These are phyloP conservation scores for Physcomitrium patens DNA, from an alignment of 225 moss, liverwort and hornwort species.

Conservation along the genomic window DNA sequence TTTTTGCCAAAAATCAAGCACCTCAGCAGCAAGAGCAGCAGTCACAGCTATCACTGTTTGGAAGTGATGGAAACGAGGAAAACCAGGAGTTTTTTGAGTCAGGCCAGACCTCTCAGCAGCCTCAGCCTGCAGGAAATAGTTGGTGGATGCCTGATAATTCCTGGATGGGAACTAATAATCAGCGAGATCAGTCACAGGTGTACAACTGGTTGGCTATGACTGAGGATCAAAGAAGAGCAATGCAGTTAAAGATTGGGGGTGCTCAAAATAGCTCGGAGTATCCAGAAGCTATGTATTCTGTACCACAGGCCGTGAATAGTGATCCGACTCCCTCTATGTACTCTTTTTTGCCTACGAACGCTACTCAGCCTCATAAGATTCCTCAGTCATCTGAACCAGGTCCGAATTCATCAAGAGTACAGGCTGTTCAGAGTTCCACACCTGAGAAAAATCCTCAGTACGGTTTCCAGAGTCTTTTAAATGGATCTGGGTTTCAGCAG, in stretches of 20 bases:
- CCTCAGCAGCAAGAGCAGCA: conserved; percentile 63
- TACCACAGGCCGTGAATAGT: conserved; percentile 50
- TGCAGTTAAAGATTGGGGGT: conserved; percentile 62
- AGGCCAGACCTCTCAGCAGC: conserved; percentile 62
- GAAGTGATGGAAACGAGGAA: conserved; percentile 58
- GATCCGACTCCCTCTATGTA: conserved; percentile 68
- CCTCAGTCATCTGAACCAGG: conserved; percentile 61
- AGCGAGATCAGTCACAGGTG: conserved; percentile 67
- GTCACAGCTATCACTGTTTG: conserved; percentile 52
- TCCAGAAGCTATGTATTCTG: conserved; percentile 45
- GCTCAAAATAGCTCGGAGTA: conserved; percentile 57
- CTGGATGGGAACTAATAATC: conserved; percentile 62
- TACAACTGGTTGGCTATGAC: conserved; percentile 61
- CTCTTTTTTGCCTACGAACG: conserved; percentile 65
- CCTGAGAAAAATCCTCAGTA: conserved; percentile 59
- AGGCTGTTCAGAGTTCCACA: conserved; percentile 36
- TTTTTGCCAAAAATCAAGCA: conserved; percentile 76
- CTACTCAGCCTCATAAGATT: conserved; percentile 54
- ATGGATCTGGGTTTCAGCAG: conserved; percentile 57
- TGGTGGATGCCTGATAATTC: conserved; percentile 57
- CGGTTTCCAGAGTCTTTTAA: conserved; percentile 66
- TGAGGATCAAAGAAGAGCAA: conserved; percentile 55
- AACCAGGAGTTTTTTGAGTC: conserved; percentile 73
- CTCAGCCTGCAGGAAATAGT: conserved; percentile 43
- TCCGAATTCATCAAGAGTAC: conserved; percentile 30